Conservation (phyloP, 176 grass and related monocot species). For the Thinopyrum elongatum region DNA sequence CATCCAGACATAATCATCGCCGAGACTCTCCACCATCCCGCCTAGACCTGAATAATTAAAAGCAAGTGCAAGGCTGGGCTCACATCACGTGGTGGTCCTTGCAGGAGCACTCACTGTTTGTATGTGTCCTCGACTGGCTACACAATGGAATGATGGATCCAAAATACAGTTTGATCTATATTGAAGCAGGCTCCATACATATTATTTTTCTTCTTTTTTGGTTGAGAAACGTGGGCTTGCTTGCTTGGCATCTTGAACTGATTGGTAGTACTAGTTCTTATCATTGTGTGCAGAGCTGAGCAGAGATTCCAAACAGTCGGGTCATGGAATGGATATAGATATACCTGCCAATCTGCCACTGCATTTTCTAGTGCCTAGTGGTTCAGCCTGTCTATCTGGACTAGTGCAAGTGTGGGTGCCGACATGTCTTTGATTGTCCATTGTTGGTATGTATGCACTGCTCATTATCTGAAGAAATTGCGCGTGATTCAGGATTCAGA, state of each 20-base stretch:
- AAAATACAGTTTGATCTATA: background rate
- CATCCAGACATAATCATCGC: too few relatives aligned
- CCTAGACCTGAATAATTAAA: too few relatives aligned
- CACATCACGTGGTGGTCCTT: constrained; percentile 18
- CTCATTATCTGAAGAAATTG: background rate
- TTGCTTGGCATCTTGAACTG: background rate
- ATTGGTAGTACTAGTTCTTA: background rate
- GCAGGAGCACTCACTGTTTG: background rate
- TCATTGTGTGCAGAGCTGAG: background rate
- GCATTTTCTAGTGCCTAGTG: background rate
- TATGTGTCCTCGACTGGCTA: background rate
- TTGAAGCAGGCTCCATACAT: background rate
- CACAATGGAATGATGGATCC: constrained; percentile 1
- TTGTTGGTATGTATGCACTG: background rate
- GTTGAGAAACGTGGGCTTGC: background rate
- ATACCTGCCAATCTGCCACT: background rate
- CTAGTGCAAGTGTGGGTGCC: background rate
- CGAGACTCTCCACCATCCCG: too few relatives aligned
- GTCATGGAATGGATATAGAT: background rate
- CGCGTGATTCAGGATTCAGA: background rate
- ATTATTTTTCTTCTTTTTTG: background rate
- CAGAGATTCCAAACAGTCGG: background rate
- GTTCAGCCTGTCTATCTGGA: background rate
- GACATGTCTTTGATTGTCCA: background rate
- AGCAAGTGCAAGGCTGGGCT: background rate